Evolutionary conservation across 2,329 filamentous ascomycete genomes (phyloP).

Genomic region (Colletotrichum sidae): DNA sequence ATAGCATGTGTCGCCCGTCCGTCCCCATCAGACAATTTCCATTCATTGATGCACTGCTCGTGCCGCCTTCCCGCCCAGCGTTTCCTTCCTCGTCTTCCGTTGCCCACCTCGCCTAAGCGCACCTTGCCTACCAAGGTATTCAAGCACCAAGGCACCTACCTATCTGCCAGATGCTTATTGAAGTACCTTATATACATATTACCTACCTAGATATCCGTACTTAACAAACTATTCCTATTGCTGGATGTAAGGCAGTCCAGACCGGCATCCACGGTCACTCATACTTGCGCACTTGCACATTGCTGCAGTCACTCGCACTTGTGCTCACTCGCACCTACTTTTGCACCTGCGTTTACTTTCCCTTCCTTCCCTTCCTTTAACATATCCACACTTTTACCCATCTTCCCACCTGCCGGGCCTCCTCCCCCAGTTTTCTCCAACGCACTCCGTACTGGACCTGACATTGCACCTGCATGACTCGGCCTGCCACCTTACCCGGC

Average conservation of each 20-base stretch:
- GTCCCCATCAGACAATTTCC: no score
- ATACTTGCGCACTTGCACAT: constrained; percentile 3
- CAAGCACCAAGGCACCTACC: no score
- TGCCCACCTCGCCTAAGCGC: background rate
- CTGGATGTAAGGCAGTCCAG: no score
- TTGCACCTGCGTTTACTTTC: constrained; percentile 14
- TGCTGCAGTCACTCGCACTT: background rate
- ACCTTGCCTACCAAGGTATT: no score
- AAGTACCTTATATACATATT: no score
- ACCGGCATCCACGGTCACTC: constrained; percentile 4
- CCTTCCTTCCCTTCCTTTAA: constrained; percentile 16
- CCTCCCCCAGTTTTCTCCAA: constrained; percentile 27
- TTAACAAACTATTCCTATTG: no score
- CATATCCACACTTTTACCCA: constrained; percentile 33
- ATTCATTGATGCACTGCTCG: no score
- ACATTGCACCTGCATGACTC: constrained; percentile 29
- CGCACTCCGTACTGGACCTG: background rate
- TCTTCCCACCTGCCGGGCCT: constrained; percentile 22
- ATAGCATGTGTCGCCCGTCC: no score
- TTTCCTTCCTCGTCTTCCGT: constrained; percentile 3
- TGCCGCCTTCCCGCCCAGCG: background rate
- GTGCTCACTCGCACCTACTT: background rate
- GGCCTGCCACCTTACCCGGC: constrained; percentile 21
- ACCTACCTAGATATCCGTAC: no score
- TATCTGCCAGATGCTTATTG: no score